These are phyloP conservation scores for Fraxinus sp. DNA, from an alignment of 305 asterid genomes.

Conservation along the genomic window DNA sequence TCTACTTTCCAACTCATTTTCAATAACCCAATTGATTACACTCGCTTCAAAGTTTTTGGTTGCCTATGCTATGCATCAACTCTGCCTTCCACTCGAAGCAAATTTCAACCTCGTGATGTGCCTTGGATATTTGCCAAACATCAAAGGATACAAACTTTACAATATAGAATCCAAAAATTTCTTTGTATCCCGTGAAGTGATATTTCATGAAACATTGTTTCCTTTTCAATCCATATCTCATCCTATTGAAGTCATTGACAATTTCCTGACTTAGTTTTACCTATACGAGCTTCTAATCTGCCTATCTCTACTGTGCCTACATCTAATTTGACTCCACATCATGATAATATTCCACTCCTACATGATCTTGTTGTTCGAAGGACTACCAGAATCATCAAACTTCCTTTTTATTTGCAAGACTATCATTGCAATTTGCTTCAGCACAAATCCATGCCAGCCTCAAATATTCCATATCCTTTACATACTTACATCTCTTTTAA, in stretches of 20 bases:
- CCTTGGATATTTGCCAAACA: not conserved
- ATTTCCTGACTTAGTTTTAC: not conserved
- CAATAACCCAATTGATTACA: not conserved
- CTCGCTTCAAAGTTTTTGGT: not conserved
- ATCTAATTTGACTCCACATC: too few relatives aligned
- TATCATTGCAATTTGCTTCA: not conserved
- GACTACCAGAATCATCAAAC: not conserved
- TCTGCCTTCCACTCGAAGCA: not conserved
- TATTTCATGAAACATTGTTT: not conserved
- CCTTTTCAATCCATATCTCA: not conserved
- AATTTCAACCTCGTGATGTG: not conserved
- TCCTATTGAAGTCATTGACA: not conserved
- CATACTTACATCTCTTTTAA: not conserved
- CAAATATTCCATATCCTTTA: too few relatives aligned
- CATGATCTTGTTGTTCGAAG: not conserved
- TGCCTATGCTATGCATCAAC: not conserved
- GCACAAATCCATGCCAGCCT: not conserved
- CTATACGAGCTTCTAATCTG: not conserved
- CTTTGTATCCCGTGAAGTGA: not conserved
- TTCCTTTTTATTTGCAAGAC: too few relatives aligned
- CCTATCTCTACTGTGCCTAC: too few relatives aligned
- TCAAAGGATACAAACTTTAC: not conserved
- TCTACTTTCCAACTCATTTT: not conserved
- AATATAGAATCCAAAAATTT: not conserved
- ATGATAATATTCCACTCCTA: too few relatives aligned